phyloP scores from a whole-genome alignment of 805 yeast species.

The Yamadazyma takamatsuzukensis region DNA sequence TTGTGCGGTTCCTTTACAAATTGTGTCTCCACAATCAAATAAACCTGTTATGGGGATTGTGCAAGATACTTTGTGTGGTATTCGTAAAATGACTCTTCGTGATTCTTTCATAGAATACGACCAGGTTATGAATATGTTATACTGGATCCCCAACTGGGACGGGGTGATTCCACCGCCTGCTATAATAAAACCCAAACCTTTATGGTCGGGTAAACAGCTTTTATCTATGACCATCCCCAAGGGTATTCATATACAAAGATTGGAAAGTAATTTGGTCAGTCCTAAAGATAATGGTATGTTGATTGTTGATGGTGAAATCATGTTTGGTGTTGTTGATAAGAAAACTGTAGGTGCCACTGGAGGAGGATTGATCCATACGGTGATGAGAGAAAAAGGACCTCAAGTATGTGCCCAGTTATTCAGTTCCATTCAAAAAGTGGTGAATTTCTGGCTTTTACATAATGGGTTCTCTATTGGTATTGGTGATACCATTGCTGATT shows the following conservation, averaged over 20 bases:
- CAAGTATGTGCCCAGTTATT: constrained; percentile 83
- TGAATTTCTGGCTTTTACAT: constrained; percentile 93
- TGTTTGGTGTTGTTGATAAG: constrained; percentile 97
- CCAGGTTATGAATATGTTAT: constrained; percentile 92
- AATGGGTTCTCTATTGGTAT: constrained; percentile 98
- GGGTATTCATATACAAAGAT: constrained; percentile 92
- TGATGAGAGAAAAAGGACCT: constrained; percentile 97
- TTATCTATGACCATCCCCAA: constrained; percentile 89
- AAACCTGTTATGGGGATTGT: constrained; percentile 99
- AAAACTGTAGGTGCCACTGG: constrained; percentile 98
- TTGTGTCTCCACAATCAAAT: constrained; percentile 97
- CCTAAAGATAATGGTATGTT: constrained; percentile 96
- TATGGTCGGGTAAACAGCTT: constrained; percentile 98
- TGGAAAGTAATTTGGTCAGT: constrained; percentile 78
- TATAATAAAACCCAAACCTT: constrained; percentile 86
- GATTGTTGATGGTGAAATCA: constrained; percentile 90
- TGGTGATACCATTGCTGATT: constrained; percentile 99
- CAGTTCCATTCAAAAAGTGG: constrained; percentile 91
- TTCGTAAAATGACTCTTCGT: constrained; percentile 90
- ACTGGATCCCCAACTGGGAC: constrained; percentile 99
- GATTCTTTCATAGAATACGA: constrained; percentile 87
- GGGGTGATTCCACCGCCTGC: constrained; percentile 97
- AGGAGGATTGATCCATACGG: constrained; percentile 96
- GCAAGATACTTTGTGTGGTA: constrained; percentile 97
- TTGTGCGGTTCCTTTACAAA: constrained; percentile 96